A percentile compares a stretch with the other conserved stretches of the same genome.
phyloP scores from a whole-genome alignment of 192 early-diverging fungal species.

The Coemansia sp. region DNA sequence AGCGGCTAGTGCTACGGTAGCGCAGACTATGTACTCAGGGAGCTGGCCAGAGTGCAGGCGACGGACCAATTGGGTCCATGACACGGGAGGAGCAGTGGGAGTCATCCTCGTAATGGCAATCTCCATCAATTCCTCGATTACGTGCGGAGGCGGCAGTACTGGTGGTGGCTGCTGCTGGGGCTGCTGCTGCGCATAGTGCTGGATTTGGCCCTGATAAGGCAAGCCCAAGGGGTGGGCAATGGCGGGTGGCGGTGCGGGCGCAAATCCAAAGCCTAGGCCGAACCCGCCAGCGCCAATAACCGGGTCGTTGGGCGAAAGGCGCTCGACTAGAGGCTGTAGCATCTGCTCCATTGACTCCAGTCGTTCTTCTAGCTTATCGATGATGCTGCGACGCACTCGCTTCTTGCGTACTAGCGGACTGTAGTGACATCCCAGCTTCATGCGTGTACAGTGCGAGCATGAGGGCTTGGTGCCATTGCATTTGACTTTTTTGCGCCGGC shows the following conservation, averaged over 20 bases:
- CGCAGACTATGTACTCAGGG: slow-evolving; percentile 50
- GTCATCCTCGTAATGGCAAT: slow-evolving; percentile 42
- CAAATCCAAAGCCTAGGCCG: slow-evolving; percentile 47
- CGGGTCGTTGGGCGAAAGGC: slow-evolving; percentile 53
- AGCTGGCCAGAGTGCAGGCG: slow-evolving; percentile 49
- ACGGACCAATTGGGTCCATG: slow-evolving; percentile 28
- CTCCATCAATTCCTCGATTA: slow-evolving; percentile 55
- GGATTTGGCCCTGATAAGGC: background rate
- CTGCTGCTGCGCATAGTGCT: slow-evolving; percentile 16
- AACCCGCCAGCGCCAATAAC: slow-evolving; percentile 35
- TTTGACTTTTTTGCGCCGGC: slow-evolving; percentile 59
- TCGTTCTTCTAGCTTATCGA: slow-evolving; percentile 57
- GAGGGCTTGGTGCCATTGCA: slow-evolving; percentile 57
- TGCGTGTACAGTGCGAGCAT: slow-evolving; percentile 56
- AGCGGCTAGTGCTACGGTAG: slow-evolving; percentile 41
- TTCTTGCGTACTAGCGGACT: slow-evolving; percentile 59
- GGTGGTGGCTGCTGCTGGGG: slow-evolving; percentile 3
- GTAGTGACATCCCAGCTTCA: slow-evolving; percentile 58
- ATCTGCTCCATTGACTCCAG: slow-evolving; percentile 59
- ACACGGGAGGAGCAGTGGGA: slow-evolving; percentile 43
- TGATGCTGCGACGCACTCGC: slow-evolving; percentile 55
- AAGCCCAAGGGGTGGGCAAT: slow-evolving; percentile 43
- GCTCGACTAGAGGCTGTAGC: slow-evolving; percentile 58
- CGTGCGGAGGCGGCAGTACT: slow-evolving; percentile 31
- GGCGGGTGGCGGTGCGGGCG: slow-evolving; percentile 35